Base-by-base conservation (phyloP, 75 land plant genomes). In the Pseudotsuga menziesii region DNA sequence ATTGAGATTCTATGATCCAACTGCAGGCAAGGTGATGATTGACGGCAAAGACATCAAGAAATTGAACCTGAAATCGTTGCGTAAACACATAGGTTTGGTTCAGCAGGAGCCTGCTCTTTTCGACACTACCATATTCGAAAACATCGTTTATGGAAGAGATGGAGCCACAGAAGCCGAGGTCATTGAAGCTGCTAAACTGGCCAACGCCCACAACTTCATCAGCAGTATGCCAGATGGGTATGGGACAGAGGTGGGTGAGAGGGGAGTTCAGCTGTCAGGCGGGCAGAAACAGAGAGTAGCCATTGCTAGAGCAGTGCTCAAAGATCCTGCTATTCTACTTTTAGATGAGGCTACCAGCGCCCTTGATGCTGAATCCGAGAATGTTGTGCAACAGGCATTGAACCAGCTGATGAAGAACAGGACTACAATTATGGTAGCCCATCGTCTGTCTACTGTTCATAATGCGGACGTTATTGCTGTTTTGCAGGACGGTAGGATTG, bases 341-440 rank as follows among this genome's bases (percentile, higher is more conserved):
- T 87, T 94, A 4, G 98, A 94, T 73, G 96, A 93, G 81, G 94
- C 96, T 22, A 91, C 98, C 3, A 95, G 98, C 58, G 96, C 96
- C 2, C 89, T 95, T 2, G 98, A 95, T 73, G 84, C 90, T 6
- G 98, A 89, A 72, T 94, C 98, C 0, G 98, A 94, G 79, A 82
- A 84, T 5, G 75, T 92, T 55, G 98, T 93, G n/a, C 96, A 93
- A 73, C 88, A 88, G 78, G 96, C 98, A 2, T 82, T 95, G 14
- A 89, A 95, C 83, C 62, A 80, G 58, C 72, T 95, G 48, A 93
- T 93, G 98, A 81, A 82, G 82, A 84, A 83, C 66, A 80, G 98
- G n/a, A 93, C 98, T 9, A 95, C 92, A 7, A 80, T 95, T 8
- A 58, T 93, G 82, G 90, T 95, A 58, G 98, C 96, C 8, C 96